Conservation (phyloP, 177 flowering plant species). For the Vitis hybrid region DNA sequence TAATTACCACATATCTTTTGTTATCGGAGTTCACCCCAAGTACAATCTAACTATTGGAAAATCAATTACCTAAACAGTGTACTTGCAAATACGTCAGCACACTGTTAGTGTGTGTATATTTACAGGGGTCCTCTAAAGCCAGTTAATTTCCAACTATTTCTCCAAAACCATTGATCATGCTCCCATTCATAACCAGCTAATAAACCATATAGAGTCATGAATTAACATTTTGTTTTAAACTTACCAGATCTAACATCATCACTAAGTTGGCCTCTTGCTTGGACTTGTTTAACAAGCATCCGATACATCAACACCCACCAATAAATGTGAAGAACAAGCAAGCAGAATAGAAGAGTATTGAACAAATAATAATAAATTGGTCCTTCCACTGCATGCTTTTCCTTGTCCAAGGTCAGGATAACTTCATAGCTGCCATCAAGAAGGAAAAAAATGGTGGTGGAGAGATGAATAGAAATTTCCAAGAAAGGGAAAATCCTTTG, state of each 20-base stretch:
- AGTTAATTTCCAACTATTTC: no score
- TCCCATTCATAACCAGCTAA: no score
- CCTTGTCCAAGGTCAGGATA: conserved; percentile 57
- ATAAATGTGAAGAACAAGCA: conserved; percentile 87
- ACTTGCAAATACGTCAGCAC: no score
- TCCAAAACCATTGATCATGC: no score
- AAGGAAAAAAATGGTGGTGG: neutral
- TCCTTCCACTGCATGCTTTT: conserved; percentile 63
- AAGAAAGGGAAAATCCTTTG: neutral
- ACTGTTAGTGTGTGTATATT: no score
- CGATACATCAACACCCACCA: conserved; percentile 91
- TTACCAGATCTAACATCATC: conserved; percentile 97
- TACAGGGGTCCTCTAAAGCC: no score
- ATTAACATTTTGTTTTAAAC: conserved; percentile 1
- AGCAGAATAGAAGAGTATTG: conserved; percentile 76
- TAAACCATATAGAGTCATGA: no score
- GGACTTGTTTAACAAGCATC: conserved; percentile 90
- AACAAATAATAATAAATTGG: conserved; percentile 83
- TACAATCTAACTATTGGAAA: no score
- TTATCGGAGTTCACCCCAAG: no score
- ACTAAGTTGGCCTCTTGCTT: conserved; percentile 75
- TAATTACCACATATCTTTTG: no score
- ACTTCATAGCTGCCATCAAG: conserved; percentile 76
- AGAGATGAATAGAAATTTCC: neutral
- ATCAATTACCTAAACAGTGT: no score